Evolutionary conservation across 257 asterid species (phyloP).

Genomic region (Rubia yunnanensis): DNA sequence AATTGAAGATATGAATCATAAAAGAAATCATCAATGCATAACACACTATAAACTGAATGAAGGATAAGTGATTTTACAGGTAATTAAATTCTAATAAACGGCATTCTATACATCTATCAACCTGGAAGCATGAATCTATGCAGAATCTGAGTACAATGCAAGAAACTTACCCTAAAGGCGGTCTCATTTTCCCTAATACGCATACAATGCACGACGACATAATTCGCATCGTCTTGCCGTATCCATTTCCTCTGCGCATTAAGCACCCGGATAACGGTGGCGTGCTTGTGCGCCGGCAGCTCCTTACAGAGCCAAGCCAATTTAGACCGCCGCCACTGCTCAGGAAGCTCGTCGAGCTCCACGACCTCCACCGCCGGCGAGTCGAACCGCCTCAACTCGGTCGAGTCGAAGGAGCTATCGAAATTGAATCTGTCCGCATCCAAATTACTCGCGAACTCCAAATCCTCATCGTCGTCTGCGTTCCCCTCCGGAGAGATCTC

Average conservation of each 20-base stretch:
- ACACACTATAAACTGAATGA: too few species aligned
- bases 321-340: constrained; percentile 87
- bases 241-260: constrained; percentile 91
- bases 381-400: constrained; percentile 49
- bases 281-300: constrained; percentile 66
- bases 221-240: constrained; percentile 75
- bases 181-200: constrained; percentile 77
- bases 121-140: neutral
- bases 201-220: constrained; percentile 54
- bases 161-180: constrained; percentile 52
- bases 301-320: constrained; percentile 98
- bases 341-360: constrained; percentile 84
- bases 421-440: constrained; percentile 33
- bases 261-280: constrained; percentile 57
- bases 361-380: constrained; percentile 59
- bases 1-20: too few species aligned
- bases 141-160: neutral
- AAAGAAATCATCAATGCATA: too few species aligned
- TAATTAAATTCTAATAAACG: neutral
- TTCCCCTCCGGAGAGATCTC: constrained; percentile 13
- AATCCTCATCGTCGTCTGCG: constrained; percentile 12
- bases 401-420: constrained; percentile 44
- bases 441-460: constrained; percentile 16
- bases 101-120: too few species aligned
- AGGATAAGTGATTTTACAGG: too few species aligned